Evolutionary conservation across 2,329 filamentous ascomycete genomes (phyloP).

Genomic region (Eutypella sp.): DNA sequence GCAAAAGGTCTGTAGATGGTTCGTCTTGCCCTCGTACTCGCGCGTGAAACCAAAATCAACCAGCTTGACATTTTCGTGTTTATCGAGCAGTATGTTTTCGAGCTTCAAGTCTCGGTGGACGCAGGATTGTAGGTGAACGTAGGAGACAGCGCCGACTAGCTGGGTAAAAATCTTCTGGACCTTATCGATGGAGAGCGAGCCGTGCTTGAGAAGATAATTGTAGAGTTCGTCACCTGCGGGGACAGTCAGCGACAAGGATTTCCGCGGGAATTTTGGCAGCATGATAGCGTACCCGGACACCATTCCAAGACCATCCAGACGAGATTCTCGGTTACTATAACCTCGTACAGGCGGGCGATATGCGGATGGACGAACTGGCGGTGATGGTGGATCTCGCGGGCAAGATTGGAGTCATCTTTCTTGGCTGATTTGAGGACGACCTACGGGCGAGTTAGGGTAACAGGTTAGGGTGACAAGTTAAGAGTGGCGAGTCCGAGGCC

Average conservation of each 20-base stretch:
- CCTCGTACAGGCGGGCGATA: constrained; percentile 93
- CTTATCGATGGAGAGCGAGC: constrained; percentile 76
- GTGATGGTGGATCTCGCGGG: constrained; percentile 96
- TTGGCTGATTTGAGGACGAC: constrained; percentile 98
- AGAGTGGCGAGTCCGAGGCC: constrained; percentile 5
- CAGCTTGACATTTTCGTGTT: constrained; percentile 93
- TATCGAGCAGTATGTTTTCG: constrained; percentile 94
- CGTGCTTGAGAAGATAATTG: constrained; percentile 86
- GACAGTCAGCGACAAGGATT: constrained; percentile 23
- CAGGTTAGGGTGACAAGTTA: no score
- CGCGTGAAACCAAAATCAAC: constrained; percentile 98
- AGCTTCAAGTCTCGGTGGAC: constrained; percentile 96
- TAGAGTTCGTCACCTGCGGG: constrained; percentile 84
- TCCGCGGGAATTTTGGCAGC: neutral
- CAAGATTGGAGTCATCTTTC: constrained; percentile 91
- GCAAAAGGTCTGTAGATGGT: constrained; percentile 95
- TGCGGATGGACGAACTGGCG: constrained; percentile 96
- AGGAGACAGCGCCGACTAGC: constrained; percentile 87
- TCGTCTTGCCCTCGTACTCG: constrained; percentile 92
- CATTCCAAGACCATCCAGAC: constrained; percentile 98
- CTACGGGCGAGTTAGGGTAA: constrained; percentile 42
- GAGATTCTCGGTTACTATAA: constrained; percentile 90
- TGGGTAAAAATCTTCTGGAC: constrained; percentile 96
- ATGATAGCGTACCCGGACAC: constrained; percentile 65
- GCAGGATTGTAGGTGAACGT: constrained; percentile 91